A percentile compares a stretch with the other conserved stretches of the same genome.
These are phyloP conservation scores for Daldinia sp. DNA, from an alignment of 2,329 filamentous ascomycete genomes.

Conservation along the genomic window DNA sequence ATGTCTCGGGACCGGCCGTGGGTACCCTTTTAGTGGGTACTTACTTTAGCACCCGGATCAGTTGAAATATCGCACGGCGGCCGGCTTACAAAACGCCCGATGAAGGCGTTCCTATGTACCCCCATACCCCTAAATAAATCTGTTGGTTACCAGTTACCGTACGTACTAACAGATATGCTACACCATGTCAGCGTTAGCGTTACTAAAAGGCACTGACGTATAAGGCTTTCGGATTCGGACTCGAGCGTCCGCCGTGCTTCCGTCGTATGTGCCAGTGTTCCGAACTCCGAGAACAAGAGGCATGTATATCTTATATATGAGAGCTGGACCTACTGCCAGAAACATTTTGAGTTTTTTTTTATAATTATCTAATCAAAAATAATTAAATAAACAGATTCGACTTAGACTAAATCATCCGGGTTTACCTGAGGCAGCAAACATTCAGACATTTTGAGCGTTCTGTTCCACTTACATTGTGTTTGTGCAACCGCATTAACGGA, in stretches of 20 bases:
- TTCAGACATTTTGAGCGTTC: not conserved
- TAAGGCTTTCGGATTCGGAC: conserved; percentile 22
- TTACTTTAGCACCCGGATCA: not conserved
- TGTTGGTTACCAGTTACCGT: not conserved
- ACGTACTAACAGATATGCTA: not conserved
- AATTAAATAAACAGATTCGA: not conserved
- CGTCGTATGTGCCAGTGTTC: not conserved
- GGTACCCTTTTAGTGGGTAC: not conserved
- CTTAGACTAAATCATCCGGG: not conserved
- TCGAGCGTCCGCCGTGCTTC: conserved; percentile 12
- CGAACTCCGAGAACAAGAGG: conserved; percentile 13
- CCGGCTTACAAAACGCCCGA: not conserved
- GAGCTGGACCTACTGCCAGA: not conserved
- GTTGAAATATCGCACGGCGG: not conserved
- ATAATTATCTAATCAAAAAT: not conserved
- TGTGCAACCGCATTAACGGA: not conserved
- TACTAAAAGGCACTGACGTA: not conserved
- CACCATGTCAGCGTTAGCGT: not conserved
- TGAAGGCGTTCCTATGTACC: not conserved
- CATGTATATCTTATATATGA: not conserved
- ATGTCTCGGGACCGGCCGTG: not conserved
- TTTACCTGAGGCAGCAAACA: not conserved
- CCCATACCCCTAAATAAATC: not conserved
- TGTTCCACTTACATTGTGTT: not conserved
- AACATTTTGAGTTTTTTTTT: no score